Conservation (phyloP, 345 rosid species). For the Laguncularia racemosa region DNA sequence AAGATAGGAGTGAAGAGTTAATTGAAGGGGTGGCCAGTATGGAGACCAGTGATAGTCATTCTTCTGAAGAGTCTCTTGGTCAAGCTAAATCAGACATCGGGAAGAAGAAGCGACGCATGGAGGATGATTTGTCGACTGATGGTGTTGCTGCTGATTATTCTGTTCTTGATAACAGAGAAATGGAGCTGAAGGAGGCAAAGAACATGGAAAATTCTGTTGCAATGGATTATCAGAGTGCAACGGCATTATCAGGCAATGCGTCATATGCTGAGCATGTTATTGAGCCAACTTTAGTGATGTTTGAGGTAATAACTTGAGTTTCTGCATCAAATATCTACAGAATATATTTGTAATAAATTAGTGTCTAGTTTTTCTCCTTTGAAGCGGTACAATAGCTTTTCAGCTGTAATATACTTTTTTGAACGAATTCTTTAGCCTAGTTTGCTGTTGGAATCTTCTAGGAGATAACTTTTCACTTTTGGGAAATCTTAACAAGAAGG, state of each 20-base stretch:
- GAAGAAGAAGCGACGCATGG: conserved; percentile 56
- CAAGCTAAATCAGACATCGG: conserved; percentile 46
- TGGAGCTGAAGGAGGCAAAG: conserved; percentile 38
- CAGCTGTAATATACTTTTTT: no score
- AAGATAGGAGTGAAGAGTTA: conserved; percentile 34
- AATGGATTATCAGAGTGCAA: conserved; percentile 40
- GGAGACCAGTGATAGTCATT: conserved; percentile 46
- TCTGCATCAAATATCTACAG: neutral
- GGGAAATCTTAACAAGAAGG: no score
- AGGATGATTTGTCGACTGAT: conserved; percentile 38
- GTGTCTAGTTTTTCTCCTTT: no score
- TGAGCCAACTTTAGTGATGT: conserved; percentile 93
- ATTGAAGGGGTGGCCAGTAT: conserved; percentile 40
- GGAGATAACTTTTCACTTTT: no score
- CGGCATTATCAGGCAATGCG: conserved; percentile 48
- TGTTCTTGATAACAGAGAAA: conserved; percentile 35
- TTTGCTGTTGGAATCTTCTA: no score
- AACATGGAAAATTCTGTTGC: conserved; percentile 31
- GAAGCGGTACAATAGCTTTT: no score
- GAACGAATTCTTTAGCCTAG: no score
- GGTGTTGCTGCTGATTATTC: conserved; percentile 34
- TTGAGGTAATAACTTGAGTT: conserved; percentile 55
- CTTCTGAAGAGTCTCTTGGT: conserved; percentile 29
- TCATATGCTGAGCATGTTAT: conserved; percentile 74
- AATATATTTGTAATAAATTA: no score